Evolutionary conservation across 1,139 yeast species (phyloP), one percentile per base, ranked within the genome.

Genomic region (Debaryomyces coudertii): DNA sequence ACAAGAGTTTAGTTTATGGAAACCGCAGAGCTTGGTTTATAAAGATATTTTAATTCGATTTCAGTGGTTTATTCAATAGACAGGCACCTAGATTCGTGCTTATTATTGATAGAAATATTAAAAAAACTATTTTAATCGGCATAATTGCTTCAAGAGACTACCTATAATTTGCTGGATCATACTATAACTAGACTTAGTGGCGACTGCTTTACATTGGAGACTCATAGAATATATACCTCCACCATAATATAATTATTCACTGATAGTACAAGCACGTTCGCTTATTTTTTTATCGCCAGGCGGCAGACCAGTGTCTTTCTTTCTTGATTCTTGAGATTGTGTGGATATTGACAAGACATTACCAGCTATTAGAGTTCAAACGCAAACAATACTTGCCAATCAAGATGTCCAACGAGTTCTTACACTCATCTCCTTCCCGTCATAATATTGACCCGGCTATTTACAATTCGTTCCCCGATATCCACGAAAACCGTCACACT

Each of bases 361-460:
- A 14, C 11, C 7, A 29, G 20, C 33, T 29, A 15, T 15, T 29
- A 29, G n/a, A 15, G 16, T 29, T 29, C 16, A 15, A 16, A 29
- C 16, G 22, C n/a, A n/a, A n/a, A n/a, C n/a, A 28, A 28, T 28
- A 35, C 22, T 23, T 36, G 27, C 31, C 9, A 25, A 14, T 8
- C 24, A 18, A 28, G 25, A 69, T 70, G 76, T 61, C 71, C 16
- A 63, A 63, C 63, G 66, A 63, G 38, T 66, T 58, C 49, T 60
- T 68, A 47, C 67, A 62, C 16, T 65, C 73, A 40, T 71, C 76
- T 16, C 77, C 76, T 16, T 60, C 72, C 22, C 60, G 60, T 52
- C 60, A 53, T 52, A 54, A 55, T 36, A 57, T 56, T 41, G 71
- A 66, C 43, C 69, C 68, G 18, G 53, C 58, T 45, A 63, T 66